Evolutionary conservation across 495 filamentous ascomycete species (phyloP), one percentile per base, ranked within the genome.

Genomic region (Aspergillus carlsbadensis): DNA sequence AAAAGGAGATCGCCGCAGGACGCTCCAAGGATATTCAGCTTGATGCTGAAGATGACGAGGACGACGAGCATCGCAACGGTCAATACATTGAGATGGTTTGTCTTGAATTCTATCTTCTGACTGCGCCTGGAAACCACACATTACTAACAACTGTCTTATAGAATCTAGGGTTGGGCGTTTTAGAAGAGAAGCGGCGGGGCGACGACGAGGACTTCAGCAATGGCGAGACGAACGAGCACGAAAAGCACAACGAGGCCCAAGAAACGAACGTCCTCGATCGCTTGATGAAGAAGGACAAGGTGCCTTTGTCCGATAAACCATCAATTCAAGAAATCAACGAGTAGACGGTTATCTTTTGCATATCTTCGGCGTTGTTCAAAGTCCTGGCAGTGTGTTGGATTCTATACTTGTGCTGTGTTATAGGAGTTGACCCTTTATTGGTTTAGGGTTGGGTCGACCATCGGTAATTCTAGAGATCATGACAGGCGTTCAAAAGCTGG

Each of bases 51-150:
- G 68, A 59, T 17, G 63, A 62, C 2, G 68, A 71, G 18, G 68
- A 57, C 10, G 62, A 60, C 1, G 67, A 56, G 6, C 51, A 62
- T 1, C 48, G 62, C 47, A 66, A 69, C 15, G 69, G 66, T 37
- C 67, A 69, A 41, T 80, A 81, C 61, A 81, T 83, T 56, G 79
- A 82, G 54, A 83, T 83, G 80, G 75, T 76, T 68, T 34, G 70
- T 56, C 22, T 21, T 7, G 8, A 18, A 37, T 57, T 15, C 17
- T 42, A 51, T 57, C 22, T 45, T 20, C 41, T 10, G 17, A 39
- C 15, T 41, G n/a, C n/a, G n/a, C n/a, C n/a, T n/a, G n/a, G n/a
- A n/a, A n/a, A n/a, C n/a, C n/a, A n/a, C 6, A 37, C 20, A 6
- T 5, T 45, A 4, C 36, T 57, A 13, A 57, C 15, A 13, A 3